phyloP scores from a whole-genome alignment of 2,329 filamentous ascomycete species.

The Penicillium rolfsii region DNA sequence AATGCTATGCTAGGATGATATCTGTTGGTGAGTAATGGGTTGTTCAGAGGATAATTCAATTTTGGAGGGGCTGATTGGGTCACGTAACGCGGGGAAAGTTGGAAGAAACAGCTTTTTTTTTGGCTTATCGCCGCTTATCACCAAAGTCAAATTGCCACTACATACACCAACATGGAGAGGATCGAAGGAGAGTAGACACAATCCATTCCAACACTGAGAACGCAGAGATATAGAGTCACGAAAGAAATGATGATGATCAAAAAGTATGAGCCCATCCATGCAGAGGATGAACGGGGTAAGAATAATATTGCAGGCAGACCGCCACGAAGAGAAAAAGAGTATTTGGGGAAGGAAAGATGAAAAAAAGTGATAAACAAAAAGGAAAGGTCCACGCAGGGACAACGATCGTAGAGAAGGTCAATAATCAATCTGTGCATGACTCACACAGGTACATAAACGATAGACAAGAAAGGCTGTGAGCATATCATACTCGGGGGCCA shows the following conservation, averaged over 20 bases:
- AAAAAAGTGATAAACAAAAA: constrained; percentile 17
- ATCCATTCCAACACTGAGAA: constrained; percentile 9
- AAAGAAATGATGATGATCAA: neutral
- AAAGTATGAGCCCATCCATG: constrained; percentile 9
- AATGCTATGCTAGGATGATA: neutral
- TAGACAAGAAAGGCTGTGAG: constrained; percentile 37
- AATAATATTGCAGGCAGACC: constrained; percentile 19
- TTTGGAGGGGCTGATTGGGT: neutral
- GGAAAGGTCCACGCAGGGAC: constrained; percentile 22
- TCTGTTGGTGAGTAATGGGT: neutral
- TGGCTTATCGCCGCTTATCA: constrained; percentile 26
- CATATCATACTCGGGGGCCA: constrained; percentile 40
- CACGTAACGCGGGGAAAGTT: constrained; percentile 7
- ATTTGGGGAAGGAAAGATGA: constrained; percentile 18
- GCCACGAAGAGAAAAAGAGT: constrained; percentile 20
- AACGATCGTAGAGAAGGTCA: constrained; percentile 33
- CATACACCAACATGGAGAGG: constrained; percentile 5
- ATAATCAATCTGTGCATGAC: constrained; percentile 32
- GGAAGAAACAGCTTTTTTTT: constrained; percentile 14
- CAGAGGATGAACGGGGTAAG: constrained; percentile 1
- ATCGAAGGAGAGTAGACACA: neutral
- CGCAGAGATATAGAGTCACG: neutral
- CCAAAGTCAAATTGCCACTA: constrained; percentile 19
- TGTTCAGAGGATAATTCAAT: neutral
- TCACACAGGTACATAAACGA: constrained; percentile 39